A percentile compares a stretch with the other conserved stretches of the same genome.
These are phyloP conservation scores for Fragaria nilgerrensis DNA, from an alignment of 306 rosid genomes.

Conservation along the genomic window DNA sequence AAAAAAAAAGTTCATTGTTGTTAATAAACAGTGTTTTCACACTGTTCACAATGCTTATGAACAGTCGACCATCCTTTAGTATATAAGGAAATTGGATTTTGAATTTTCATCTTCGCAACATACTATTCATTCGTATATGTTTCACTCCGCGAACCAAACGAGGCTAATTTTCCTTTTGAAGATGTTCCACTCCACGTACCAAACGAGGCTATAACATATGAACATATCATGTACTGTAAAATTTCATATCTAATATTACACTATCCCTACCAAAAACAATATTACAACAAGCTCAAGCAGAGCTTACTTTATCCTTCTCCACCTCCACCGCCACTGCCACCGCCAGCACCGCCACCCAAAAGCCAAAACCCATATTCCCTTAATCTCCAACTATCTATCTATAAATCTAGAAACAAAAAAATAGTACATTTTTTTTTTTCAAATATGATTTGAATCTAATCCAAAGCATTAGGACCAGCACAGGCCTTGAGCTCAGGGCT, in stretches of 20 bases:
- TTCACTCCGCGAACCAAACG: neutral
- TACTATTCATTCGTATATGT: neutral
- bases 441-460: slow-evolving; percentile 19
- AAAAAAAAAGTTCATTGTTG: too few species aligned
- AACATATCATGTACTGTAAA: neutral
- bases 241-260: slow-evolving; percentile 14
- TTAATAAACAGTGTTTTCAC: too few species aligned
- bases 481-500: slow-evolving; percentile 83
- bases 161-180: too few species aligned
- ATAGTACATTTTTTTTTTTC: neutral
- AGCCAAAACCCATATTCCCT: neutral
- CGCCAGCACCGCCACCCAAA: neutral
- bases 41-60: too few species aligned
- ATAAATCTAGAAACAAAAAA: neutral
- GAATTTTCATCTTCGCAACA: too few species aligned
- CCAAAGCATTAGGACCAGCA: slow-evolving; percentile 85
- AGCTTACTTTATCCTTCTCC: slow-evolving; percentile 19
- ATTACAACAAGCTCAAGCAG: slow-evolving; percentile 26
- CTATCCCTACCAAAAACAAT: neutral
- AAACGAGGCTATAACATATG: neutral
- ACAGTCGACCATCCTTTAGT: too few species aligned
- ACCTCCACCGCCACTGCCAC: neutral
- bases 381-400: neutral
- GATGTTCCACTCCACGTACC: too few species aligned
- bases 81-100: too few species aligned